Evolutionary conservation across 169 alveolate genomes (phyloP).

Genomic region (Cryptosporidium ryanae): DNA sequence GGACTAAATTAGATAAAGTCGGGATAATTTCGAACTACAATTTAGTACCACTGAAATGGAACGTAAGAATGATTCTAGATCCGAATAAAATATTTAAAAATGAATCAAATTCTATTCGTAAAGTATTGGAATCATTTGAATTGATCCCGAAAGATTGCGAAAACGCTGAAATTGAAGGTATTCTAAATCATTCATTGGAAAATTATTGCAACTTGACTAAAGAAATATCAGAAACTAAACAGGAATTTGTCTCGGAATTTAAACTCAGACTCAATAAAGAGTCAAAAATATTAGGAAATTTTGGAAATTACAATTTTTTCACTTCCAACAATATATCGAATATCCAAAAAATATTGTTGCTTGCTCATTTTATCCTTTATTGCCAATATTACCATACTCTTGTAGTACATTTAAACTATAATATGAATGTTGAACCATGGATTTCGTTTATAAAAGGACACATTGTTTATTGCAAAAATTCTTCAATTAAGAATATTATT

Average conservation of each 20-base stretch:
- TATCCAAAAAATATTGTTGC: constrained; percentile 27
- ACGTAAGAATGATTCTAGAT: constrained; percentile 27
- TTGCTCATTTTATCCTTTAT: constrained; percentile 30
- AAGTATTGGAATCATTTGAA: background rate
- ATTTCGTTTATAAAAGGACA: background rate
- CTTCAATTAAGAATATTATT: constrained; percentile 25
- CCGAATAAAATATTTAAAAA: constrained; percentile 21
- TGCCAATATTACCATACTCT: constrained; percentile 2
- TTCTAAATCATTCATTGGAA: background rate
- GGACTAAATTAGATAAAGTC: background rate
- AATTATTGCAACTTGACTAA: background rate
- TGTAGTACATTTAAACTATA: constrained; percentile 14
- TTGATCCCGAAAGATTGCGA: background rate
- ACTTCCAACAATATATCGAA: background rate
- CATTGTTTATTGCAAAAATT: constrained; percentile 1
- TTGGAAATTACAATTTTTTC: background rate
- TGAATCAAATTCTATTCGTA: background rate
- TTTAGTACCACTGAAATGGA: constrained; percentile 13
- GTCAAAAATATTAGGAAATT: background rate
- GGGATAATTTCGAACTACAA: constrained; percentile 33
- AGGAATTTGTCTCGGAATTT: background rate
- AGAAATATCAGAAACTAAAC: background rate
- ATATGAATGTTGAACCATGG: constrained; percentile 29
- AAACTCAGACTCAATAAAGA: background rate
- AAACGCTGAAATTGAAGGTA: background rate